These are phyloP conservation scores for Calonectria hongkongensis DNA, from an alignment of 2,329 filamentous ascomycete species.

Conservation along the genomic window DNA sequence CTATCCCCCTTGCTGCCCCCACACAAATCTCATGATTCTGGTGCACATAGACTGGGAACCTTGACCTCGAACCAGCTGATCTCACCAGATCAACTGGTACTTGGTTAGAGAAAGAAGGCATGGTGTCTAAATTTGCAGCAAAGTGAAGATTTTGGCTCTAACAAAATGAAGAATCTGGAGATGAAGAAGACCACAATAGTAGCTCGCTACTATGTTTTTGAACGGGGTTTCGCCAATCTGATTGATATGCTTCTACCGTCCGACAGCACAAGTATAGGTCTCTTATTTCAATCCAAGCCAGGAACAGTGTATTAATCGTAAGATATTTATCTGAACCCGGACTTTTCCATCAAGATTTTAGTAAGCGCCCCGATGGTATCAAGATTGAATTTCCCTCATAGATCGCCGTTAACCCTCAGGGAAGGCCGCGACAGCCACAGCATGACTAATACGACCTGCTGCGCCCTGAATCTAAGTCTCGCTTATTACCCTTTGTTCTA, in stretches of 20 bases:
- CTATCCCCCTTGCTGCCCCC: conserved; percentile 2
- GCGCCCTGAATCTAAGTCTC: neutral
- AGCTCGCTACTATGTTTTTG: neutral
- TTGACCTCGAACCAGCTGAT: neutral
- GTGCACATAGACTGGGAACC: conserved; percentile 14
- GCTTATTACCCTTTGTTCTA: neutral
- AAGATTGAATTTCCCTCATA: neutral
- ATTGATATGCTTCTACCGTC: neutral
- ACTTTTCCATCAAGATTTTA: neutral
- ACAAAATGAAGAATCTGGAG: neutral
- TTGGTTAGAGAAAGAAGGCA: conserved; percentile 13
- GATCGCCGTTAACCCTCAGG: neutral
- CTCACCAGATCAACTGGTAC: neutral
- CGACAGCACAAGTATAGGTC: neutral
- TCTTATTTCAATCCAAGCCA: conserved; percentile 3
- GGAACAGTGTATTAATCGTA: neutral
- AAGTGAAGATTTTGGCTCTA: neutral
- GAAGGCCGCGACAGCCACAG: neutral
- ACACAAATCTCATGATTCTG: conserved; percentile 15
- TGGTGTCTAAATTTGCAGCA: neutral
- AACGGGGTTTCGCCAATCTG: neutral
- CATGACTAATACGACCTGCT: conserved; percentile 1
- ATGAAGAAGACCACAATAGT: neutral
- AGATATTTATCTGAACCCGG: neutral
- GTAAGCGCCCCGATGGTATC: neutral